A percentile compares a stretch with the other conserved stretches of the same genome.
Evolutionary conservation across 257 asterid genomes (phyloP).

Genomic region (Solanum pimpinellifolium): DNA sequence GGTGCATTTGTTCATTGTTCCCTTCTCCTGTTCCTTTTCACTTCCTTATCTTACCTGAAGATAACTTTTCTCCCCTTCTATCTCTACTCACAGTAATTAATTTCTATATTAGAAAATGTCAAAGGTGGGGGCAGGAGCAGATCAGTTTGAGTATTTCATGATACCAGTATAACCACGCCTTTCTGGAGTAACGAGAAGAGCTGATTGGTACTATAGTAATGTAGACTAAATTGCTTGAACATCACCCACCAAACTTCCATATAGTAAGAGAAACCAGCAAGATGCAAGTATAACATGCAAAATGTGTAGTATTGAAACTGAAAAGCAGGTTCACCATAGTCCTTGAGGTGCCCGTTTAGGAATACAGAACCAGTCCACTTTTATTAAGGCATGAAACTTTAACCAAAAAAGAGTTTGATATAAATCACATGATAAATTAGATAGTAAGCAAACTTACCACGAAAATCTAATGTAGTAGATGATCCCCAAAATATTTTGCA

Average conservation of each 20-base stretch:
- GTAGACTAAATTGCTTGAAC: background rate
- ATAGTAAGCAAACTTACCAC: conserved; percentile 39
- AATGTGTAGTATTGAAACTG: background rate
- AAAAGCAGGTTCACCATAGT: background rate
- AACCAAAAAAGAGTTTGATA: background rate
- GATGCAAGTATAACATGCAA: background rate
- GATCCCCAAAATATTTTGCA: conserved; percentile 94
- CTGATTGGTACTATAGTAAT: background rate
- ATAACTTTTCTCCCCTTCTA: background rate
- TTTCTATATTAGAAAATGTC: background rate
- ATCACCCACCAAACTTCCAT: background rate
- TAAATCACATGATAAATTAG: background rate
- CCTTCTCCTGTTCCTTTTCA: background rate
- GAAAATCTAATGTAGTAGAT: conserved; percentile 92
- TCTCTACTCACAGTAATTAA: background rate
- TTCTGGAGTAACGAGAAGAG: background rate
- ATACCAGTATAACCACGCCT: background rate
- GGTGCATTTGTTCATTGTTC: background rate
- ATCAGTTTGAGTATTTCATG: background rate
- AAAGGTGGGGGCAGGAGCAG: background rate
- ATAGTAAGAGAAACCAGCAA: background rate
- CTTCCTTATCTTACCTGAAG: background rate
- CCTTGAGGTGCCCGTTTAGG: background rate
- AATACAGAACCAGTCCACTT: background rate
- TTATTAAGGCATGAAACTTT: background rate